Evolutionary conservation across 495 filamentous ascomycete genomes (phyloP).

Genomic region (Thermochaetoides thermophila): DNA sequence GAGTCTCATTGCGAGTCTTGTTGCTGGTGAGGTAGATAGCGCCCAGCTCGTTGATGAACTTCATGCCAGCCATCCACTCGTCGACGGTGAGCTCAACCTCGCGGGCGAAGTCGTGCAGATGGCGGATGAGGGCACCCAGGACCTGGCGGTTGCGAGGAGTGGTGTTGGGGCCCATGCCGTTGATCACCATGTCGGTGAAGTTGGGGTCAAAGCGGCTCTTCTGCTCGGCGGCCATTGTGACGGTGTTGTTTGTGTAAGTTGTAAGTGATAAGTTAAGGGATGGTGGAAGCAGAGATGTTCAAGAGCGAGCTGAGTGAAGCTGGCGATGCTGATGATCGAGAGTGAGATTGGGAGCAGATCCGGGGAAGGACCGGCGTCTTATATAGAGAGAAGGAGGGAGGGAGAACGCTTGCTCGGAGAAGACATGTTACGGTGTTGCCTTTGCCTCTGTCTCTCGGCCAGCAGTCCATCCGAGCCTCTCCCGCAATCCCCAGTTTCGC

Average conservation of each 20-base stretch:
- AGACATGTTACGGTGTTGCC: too few relatives aligned
- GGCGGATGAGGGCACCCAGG: conserved; percentile 49
- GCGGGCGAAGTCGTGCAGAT: conserved; percentile 72
- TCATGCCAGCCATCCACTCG: conserved; percentile 67
- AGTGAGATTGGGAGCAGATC: too few relatives aligned
- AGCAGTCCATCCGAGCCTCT: too few relatives aligned
- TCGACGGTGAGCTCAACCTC: conserved; percentile 67
- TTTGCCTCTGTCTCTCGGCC: too few relatives aligned
- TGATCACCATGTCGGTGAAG: conserved; percentile 61
- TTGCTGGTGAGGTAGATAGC: conserved; percentile 35
- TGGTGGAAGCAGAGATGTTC: too few relatives aligned
- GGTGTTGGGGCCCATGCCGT: conserved; percentile 61
- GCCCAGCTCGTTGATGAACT: conserved; percentile 41
- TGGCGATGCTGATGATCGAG: too few relatives aligned
- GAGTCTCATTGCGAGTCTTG: conserved; percentile 59
- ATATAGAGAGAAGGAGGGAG: too few relatives aligned
- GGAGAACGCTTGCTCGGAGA: too few relatives aligned
- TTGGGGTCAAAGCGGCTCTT: conserved; percentile 49
- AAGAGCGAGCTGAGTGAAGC: too few relatives aligned
- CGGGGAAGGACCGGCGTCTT: too few relatives aligned
- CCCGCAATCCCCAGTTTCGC: too few relatives aligned
- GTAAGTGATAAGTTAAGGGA: not conserved
- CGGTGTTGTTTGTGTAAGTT: conserved; percentile 4
- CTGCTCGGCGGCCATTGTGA: conserved; percentile 12
- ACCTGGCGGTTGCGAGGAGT: conserved; percentile 51